Evolutionary conservation across 2,329 filamentous ascomycete genomes (phyloP), one percentile per base, ranked within the genome.

Genomic region (Byssothecium circinans): DNA sequence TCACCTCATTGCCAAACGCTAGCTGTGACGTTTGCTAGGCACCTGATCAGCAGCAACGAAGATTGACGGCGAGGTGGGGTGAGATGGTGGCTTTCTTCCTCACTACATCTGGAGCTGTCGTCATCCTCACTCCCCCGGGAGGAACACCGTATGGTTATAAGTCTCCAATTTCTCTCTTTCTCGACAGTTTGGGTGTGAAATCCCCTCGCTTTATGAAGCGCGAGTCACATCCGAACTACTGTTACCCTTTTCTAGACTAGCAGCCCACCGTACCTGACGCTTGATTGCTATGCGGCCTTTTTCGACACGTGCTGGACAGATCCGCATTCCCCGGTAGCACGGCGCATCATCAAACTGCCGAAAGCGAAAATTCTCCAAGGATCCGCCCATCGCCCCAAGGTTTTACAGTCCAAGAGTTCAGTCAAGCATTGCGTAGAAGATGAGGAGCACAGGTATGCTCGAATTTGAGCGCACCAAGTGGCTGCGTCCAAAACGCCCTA

Each of bases 281-380:
- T 25, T 39, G 42, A 18, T 20, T 44, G 41, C 30, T 42, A 25
- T 27, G 32, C 42, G 25, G 41, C 23, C 11, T 23, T 45, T 36
- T 33, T n/a, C 41, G 44, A 27, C 42, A 20, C 30, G 43, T 52
- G 41, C 43, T 33, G 6, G 41, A 45, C 30, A 38, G 19, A 56
- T 49, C 55, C 56, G 52, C 34, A 17, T 56, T 44, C 54, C 54
- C 50, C 54, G 56, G 58, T 58, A 22, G 23, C 32, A 56, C 55
- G 15, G 39, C 46, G 44, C 39, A 50, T 36, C 22, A 45, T 41
- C 54, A 52, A 52, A 48, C 54, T 55, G 41, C 34, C 45, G 38
- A 30, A 36, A 27, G 35, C 30, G 23, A 25, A 7, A 23, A 14
- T 5, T 10, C 29, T 20, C 29, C 23, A 25, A 19, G 37, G 19